Evolutionary conservation across 176 grass and related monocot genomes (phyloP).

Genomic region (Areca catechu): DNA sequence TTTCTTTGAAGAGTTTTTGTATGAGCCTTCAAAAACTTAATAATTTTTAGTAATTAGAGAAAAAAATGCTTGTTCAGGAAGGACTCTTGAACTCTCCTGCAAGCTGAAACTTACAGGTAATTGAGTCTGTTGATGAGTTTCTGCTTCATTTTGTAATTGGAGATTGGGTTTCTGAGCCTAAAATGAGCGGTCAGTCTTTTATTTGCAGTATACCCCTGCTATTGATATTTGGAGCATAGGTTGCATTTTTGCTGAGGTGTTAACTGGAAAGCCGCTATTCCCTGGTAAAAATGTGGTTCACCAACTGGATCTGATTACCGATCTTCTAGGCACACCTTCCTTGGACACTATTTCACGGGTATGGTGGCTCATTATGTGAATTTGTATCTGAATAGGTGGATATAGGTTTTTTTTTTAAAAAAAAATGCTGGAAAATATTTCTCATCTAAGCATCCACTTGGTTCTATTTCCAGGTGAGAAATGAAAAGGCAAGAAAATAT

Average conservation of each 20-base stretch:
- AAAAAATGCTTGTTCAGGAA: slow-evolving; percentile 16
- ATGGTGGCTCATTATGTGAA: neutral
- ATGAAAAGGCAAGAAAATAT: slow-evolving; percentile 23
- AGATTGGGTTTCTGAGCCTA: neutral
- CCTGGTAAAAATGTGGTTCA: slow-evolving; percentile 26
- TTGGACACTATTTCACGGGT: slow-evolving; percentile 21
- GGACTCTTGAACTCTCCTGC: slow-evolving; percentile 7
- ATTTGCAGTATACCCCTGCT: slow-evolving; percentile 20
- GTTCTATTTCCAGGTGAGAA: slow-evolving; percentile 7
- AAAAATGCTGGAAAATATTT: neutral
- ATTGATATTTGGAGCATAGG: slow-evolving; percentile 24
- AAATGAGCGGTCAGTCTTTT: neutral
- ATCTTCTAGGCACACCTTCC: slow-evolving; percentile 20
- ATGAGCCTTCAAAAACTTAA: neutral
- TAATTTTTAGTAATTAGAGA: slow-evolving; percentile 7
- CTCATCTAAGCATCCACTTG: neutral
- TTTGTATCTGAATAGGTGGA: neutral
- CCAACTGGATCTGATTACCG: slow-evolving; percentile 20
- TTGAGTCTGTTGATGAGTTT: neutral
- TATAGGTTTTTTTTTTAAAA: neutral
- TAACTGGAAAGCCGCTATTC: slow-evolving; percentile 17
- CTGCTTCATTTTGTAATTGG: neutral
- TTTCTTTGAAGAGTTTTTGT: too few species aligned
- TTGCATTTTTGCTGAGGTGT: slow-evolving; percentile 17
- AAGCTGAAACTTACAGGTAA: slow-evolving; percentile 7